Percentiles rank a stretch among this genome's conserved stretches.
Evolutionary conservation across 495 filamentous ascomycete genomes (phyloP).

Genomic region (Patellaria atrata): DNA sequence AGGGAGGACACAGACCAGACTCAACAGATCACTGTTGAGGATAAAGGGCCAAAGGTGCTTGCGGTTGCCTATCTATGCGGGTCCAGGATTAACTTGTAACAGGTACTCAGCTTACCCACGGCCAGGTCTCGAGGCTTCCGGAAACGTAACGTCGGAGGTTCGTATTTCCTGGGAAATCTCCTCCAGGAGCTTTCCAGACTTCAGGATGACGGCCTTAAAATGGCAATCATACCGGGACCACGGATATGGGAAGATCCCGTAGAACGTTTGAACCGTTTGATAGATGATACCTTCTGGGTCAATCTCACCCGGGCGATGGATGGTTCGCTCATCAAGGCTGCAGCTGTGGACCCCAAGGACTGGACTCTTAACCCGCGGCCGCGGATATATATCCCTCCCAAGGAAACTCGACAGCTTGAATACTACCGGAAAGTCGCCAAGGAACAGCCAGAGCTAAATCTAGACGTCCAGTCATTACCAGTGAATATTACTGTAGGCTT

Average conservation of each 20-base stretch:
- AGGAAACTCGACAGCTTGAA: not conserved
- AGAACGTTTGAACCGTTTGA: not conserved
- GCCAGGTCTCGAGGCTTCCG: not conserved
- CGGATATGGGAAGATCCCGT: not conserved
- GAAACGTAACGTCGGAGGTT: not conserved
- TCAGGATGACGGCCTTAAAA: not conserved
- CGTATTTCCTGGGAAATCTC: not conserved
- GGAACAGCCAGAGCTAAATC: not conserved
- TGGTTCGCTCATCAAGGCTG: not conserved
- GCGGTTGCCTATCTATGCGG: not conserved
- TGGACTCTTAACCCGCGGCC: not conserved
- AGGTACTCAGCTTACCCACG: not conserved
- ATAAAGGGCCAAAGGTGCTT: not conserved
- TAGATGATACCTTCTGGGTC: not conserved
- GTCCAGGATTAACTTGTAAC: not conserved
- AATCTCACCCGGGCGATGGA: not conserved
- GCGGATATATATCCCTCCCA: conserved; percentile 1
- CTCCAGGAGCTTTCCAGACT: not conserved
- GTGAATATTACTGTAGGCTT: not conserved
- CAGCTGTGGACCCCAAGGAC: not conserved
- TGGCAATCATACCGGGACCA: not conserved
- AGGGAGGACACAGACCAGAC: not conserved
- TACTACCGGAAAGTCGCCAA: not conserved
- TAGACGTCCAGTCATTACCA: not conserved
- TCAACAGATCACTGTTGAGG: not conserved